Evolutionary conservation across 106 monocot species (phyloP).

Genomic region (Platanthera zijinensis): DNA sequence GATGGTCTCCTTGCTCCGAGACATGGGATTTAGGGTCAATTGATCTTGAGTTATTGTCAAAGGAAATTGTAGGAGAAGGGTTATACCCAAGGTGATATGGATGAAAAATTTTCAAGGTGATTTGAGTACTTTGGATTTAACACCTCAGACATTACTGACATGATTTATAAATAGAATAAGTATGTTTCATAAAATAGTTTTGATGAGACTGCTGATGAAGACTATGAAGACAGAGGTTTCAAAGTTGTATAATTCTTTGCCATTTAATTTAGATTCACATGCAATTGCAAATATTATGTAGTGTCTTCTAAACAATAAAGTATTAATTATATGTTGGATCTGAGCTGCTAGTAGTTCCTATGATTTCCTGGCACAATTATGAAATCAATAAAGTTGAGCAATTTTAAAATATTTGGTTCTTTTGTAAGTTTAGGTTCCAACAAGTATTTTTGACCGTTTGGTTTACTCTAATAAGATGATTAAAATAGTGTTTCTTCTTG

Average conservation of each 20-base stretch:
- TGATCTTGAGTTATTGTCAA: no score
- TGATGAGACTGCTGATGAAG: neutral
- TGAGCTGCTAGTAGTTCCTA: neutral
- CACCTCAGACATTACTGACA: no score
- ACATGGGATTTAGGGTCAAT: neutral
- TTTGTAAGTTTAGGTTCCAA: neutral
- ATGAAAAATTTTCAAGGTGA: no score
- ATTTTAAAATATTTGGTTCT: neutral
- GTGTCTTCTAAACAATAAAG: neutral
- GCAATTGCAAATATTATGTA: neutral
- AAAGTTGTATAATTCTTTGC: neutral
- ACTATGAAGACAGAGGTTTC: neutral
- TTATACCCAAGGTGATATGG: no score
- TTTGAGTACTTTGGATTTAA: no score
- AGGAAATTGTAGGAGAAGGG: no score
- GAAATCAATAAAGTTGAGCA: neutral
- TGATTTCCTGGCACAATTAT: neutral
- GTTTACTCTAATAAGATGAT: neutral
- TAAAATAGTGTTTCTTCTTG: neutral
- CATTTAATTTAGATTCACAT: neutral
- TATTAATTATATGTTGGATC: neutral
- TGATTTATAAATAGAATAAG: no score
- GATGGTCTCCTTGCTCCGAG: neutral
- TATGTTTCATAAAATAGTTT: no score
- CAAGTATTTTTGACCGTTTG: neutral